Evolutionary conservation across 345 rosid species (phyloP).

Genomic region (Eucalyptus virginea): DNA sequence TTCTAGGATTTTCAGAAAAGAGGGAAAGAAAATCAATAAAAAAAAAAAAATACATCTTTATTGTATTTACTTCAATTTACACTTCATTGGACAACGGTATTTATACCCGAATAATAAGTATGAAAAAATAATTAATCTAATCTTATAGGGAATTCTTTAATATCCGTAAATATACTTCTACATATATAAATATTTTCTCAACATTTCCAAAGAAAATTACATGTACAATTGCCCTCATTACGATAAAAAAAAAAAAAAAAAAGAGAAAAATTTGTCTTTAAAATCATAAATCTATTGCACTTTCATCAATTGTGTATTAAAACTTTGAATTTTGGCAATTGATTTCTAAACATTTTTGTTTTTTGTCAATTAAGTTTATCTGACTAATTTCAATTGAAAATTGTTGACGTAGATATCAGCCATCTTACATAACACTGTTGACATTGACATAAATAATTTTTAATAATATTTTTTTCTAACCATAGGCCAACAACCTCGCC

Average conservation of each 20-base stretch:
- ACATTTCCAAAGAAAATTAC: background rate
- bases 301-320: too few relatives aligned
- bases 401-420: fast-evolving
- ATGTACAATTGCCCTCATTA: background rate
- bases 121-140: background rate
- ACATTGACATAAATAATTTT: too few relatives aligned
- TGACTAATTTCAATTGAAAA: too few relatives aligned
- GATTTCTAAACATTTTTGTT: too few relatives aligned
- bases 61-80: background rate
- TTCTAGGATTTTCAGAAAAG: background rate
- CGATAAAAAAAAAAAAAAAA: background rate
- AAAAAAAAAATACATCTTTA: background rate
- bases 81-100: background rate
- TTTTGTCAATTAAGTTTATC: too few relatives aligned
- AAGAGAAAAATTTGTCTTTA: background rate
- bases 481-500: too few relatives aligned
- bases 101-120: background rate
- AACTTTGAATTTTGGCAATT: too few relatives aligned
- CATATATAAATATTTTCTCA: background rate
- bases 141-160: background rate
- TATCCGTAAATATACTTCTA: background rate
- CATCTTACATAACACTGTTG: too few relatives aligned
- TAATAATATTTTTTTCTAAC: too few relatives aligned
- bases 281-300: too few relatives aligned
- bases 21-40: background rate